Percentiles rank a stretch among this genome's conserved stretches.
Evolutionary conservation across 2,329 filamentous ascomycete species (phyloP).

Genomic region (Trichoderma pleuroti): DNA sequence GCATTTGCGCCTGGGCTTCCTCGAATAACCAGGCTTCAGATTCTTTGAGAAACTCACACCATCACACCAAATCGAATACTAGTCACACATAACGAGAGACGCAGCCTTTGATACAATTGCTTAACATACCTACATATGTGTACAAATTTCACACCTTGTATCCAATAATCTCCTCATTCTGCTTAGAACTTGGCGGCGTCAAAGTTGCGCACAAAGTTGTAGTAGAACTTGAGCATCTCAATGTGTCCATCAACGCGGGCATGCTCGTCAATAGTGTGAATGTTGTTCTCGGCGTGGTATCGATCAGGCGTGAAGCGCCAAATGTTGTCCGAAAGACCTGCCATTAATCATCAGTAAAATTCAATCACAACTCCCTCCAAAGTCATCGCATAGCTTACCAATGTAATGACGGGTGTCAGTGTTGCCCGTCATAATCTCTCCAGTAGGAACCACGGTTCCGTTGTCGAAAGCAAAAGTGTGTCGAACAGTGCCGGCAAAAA

Average conservation of each 20-base stretch:
- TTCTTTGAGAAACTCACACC: neutral
- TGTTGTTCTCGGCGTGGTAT: slow-evolving; percentile 27
- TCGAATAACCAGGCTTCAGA: neutral
- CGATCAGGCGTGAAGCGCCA: slow-evolving; percentile 44
- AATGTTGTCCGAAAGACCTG: slow-evolving; percentile 16
- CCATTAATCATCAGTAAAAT: slow-evolving; percentile 27
- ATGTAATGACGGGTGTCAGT: slow-evolving; percentile 43
- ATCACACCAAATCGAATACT: neutral
- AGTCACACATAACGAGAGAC: neutral
- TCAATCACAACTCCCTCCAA: accelerated
- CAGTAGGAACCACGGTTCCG: slow-evolving; percentile 51
- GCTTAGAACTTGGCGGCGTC: slow-evolving; percentile 28
- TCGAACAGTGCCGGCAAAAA: slow-evolving; percentile 51
- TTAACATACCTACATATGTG: neutral
- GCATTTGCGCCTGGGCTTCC: neutral
- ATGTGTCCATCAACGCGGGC: slow-evolving; percentile 39
- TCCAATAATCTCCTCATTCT: neutral
- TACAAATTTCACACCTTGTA: neutral
- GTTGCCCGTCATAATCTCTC: slow-evolving; percentile 43
- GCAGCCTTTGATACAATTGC: neutral
- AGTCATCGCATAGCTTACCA: slow-evolving; percentile 25
- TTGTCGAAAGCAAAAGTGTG: slow-evolving; percentile 43
- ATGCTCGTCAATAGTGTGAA: slow-evolving; percentile 44
- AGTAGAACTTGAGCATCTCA: slow-evolving; percentile 43
- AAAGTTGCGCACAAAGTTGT: slow-evolving; percentile 43